phyloP scores from a whole-genome alignment of 495 filamentous ascomycete genomes.

The Penicillium riverlandense region DNA sequence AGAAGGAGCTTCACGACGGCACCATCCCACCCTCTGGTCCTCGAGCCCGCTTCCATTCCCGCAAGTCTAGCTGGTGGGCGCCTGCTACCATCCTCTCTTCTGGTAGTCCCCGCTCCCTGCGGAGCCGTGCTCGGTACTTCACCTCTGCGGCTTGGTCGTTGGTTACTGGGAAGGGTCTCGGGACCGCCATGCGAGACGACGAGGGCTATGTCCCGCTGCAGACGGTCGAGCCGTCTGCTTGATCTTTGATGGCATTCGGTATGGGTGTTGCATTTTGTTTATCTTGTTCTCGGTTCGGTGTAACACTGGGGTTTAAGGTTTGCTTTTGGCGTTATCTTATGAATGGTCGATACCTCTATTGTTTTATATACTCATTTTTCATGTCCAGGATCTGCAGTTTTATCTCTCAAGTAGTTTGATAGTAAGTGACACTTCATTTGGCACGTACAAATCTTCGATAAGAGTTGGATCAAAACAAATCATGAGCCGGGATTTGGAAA shows the following conservation, averaged over 20 bases:
- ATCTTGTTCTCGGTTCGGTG: not conserved
- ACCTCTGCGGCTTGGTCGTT: slow-evolving; percentile 19
- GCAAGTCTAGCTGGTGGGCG: slow-evolving; percentile 26
- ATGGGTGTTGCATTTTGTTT: not conserved
- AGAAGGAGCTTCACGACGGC: slow-evolving; percentile 34
- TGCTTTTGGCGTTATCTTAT: not conserved
- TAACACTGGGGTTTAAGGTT: not conserved
- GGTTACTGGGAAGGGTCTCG: slow-evolving; percentile 18
- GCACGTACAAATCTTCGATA: no score
- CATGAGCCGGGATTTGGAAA: no score
- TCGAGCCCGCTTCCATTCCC: slow-evolving; percentile 1
- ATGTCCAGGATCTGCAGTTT: no score
- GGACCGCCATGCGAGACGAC: slow-evolving; percentile 16
- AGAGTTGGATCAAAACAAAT: no score
- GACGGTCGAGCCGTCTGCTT: slow-evolving; percentile 34
- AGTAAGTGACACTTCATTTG: no score
- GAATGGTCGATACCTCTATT: slow-evolving; percentile 12
- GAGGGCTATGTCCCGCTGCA: slow-evolving; percentile 39
- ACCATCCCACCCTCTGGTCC: slow-evolving; percentile 5
- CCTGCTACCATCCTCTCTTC: slow-evolving; percentile 19
- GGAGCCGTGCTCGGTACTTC: slow-evolving; percentile 11
- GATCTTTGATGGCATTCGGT: not conserved
- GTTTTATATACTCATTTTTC: not conserved
- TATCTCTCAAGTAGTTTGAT: no score
- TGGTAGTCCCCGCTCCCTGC: slow-evolving; percentile 8